Percentiles rank a stretch among this genome's conserved stretches.
Evolutionary conservation across 768 basidiomycete genomes (phyloP).

Genomic region (Suillus variegatus): DNA sequence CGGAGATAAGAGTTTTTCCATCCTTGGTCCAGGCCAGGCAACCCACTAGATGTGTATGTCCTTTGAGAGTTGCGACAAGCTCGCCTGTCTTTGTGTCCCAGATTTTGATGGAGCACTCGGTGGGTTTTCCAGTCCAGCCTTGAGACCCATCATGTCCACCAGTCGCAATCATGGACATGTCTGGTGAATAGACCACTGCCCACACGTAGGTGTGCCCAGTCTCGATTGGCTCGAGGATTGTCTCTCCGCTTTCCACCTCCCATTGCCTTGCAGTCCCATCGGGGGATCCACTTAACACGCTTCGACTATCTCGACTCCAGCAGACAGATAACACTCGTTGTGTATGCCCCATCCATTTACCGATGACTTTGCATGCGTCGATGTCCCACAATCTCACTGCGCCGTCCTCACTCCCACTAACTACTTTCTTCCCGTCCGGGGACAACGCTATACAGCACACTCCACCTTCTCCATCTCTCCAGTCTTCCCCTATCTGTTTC

Average conservation of each 20-base stretch:
- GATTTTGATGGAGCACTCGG: background rate
- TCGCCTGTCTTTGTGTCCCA: constrained; percentile 7
- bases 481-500: too few relatives aligned
- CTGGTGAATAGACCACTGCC: constrained; percentile 5
- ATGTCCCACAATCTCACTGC: too few relatives aligned
- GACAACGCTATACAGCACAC: too few relatives aligned
- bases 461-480: too few relatives aligned
- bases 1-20: background rate
- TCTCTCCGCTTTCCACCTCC: background rate
- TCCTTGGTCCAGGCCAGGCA: background rate
- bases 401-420: too few relatives aligned
- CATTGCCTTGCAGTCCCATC: background rate
- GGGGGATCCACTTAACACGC: background rate
- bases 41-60: background rate
- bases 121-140: too few relatives aligned
- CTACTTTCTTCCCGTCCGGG: too few relatives aligned
- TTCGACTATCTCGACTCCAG: background rate
- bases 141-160: background rate
- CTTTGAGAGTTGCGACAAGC: constrained; percentile 4
- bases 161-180: constrained; percentile 2
- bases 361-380: too few relatives aligned
- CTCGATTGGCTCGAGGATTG: background rate
- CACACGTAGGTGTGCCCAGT: fast-evolving
- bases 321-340: background rate
- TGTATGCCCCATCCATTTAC: background rate